These are phyloP conservation scores for Linnemannia exigua DNA, from an alignment of 192 early-diverging fungal genomes.

Conservation along the genomic window DNA sequence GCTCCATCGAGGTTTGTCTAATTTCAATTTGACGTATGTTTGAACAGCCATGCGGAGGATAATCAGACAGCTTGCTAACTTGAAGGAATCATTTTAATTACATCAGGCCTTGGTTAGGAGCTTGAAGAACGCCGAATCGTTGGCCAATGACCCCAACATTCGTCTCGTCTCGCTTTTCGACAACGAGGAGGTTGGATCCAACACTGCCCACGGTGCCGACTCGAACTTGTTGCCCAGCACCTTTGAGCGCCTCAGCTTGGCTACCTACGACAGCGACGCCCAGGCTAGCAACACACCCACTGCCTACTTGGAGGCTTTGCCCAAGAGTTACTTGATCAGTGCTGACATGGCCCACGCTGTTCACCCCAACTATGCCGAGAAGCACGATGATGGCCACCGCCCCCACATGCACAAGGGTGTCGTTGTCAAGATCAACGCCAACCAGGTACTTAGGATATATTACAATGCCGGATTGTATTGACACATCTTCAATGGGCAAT, in stretches of 20 bases:
- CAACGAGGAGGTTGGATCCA: slow-evolving; percentile 98
- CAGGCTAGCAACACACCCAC: slow-evolving; percentile 40
- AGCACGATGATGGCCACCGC: slow-evolving; percentile 94
- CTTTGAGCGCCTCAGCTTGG: slow-evolving; percentile 72
- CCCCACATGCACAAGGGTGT: slow-evolving; percentile 94
- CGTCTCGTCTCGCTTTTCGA: slow-evolving; percentile 95
- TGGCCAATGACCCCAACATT: slow-evolving; percentile 79
- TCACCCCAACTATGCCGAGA: slow-evolving; percentile 74
- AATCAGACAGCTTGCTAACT: slow-evolving; percentile 43
- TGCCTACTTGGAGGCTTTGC: slow-evolving; percentile 89
- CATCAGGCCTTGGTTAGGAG: slow-evolving; percentile 71
- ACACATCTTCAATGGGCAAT: not conserved
- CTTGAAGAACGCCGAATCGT: slow-evolving; percentile 48
- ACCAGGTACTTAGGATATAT: slow-evolving; percentile 73
- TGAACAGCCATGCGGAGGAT: not conserved
- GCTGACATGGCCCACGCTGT: slow-evolving; percentile 92
- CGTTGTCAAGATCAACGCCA: slow-evolving; percentile 97
- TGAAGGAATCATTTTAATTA: not conserved
- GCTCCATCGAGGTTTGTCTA: slow-evolving; percentile 59
- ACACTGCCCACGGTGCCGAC: slow-evolving; percentile 94
- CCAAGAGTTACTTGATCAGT: slow-evolving; percentile 89
- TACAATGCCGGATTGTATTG: not conserved
- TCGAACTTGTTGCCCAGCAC: slow-evolving; percentile 87
- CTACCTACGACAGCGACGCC: slow-evolving; percentile 45
- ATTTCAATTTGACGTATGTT: slow-evolving; percentile 51